A percentile compares a stretch with the other conserved stretches of the same genome.
Evolutionary conservation across 2,329 filamentous ascomycete genomes (phyloP).

Genomic region (Aulographum hederae): DNA sequence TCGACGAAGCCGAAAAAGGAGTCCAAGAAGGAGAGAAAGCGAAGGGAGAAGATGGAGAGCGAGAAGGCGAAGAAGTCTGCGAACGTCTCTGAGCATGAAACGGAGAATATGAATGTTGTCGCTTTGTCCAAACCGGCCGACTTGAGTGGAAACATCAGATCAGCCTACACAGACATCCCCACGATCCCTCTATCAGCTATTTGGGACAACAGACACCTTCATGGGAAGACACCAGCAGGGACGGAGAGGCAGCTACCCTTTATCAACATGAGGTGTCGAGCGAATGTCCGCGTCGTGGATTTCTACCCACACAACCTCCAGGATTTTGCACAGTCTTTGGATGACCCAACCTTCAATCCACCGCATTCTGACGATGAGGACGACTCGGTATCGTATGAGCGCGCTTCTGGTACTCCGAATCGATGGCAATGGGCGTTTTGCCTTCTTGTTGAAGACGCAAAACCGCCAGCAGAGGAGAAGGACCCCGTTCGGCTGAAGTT

Average conservation of each 20-base stretch:
- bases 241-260: conserved; percentile 54
- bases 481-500: conserved; percentile 19
- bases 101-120: conserved; percentile 10
- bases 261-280: conserved; percentile 51
- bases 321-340: conserved; percentile 44
- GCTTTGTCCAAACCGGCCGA: too few species aligned
- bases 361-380: conserved; percentile 20
- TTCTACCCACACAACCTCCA: conserved; percentile 53
- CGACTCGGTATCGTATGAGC: conserved; percentile 16
- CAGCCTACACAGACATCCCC: conserved; percentile 23
- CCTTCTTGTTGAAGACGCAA: conserved; percentile 57
- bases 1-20: conserved; percentile 5
- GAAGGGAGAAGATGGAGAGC: conserved; percentile 14
- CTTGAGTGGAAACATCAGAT: too few species aligned
- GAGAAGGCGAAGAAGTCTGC: conserved; percentile 9
- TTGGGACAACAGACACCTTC: conserved; percentile 26
- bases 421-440: conserved; percentile 74
- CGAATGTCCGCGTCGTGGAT: conserved; percentile 61
- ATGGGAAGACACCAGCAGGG: conserved; percentile 25
- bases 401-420: not conserved
- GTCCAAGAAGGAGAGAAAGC: conserved; percentile 18
- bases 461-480: conserved; percentile 10
- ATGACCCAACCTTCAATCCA: conserved; percentile 13
- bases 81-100: conserved; percentile 9
- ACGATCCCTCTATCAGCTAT: conserved; percentile 28